Evolutionary conservation across 306 rosid species (phyloP), one percentile per base, ranked within the genome.

Genomic region (Vigna reflexopilosa): DNA sequence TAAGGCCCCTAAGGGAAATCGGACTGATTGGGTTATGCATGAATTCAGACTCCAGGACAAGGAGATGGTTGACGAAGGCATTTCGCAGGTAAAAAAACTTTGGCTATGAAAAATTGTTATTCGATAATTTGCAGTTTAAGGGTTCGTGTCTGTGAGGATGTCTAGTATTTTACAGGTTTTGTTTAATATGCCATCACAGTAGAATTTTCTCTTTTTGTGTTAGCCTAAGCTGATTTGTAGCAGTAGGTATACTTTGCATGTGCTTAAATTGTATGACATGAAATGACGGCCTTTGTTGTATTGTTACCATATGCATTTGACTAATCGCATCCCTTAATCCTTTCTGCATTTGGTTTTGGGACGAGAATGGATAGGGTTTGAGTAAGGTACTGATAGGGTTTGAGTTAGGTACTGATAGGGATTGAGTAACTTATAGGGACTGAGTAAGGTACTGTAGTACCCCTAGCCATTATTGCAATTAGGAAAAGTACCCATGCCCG

Each of bases 11-110:
- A 62, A 15, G 24, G 97, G 97, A 67, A 79, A 49, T 2, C 85
- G 93, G 57, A 95, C 98, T 2, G 71, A 95, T 84, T 95, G 98
- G 98, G 98, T 92, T 20, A 83, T 95, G 90, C 96, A 92, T 20
- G 98, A 95, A 73, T 95, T 76, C 71, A 85, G 93, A 82, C 87
- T 92, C 67, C 87, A 87, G 52, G 87, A 86, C 47, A 68, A 88
- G 75, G 65, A 51, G 22, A 67, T 83, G 38, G 71, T 70, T 45
- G 83, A 67, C 1, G 65, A 19, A 48, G 88, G 82, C 44, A 64
- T 80, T 59, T 48, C 61, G 15, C 90, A 83, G 94, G 98, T 94
- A 90, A 52, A 22, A 6, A 28, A 19, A 49, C 19, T 30, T 51
- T 68, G 50, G 19, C 63, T 15, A 20, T 62, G 38, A 42, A 73